A percentile compares a stretch with the other conserved stretches of the same genome.
phyloP scores from a whole-genome alignment of 1,139 yeast species.

The Protomyces inouyei region DNA sequence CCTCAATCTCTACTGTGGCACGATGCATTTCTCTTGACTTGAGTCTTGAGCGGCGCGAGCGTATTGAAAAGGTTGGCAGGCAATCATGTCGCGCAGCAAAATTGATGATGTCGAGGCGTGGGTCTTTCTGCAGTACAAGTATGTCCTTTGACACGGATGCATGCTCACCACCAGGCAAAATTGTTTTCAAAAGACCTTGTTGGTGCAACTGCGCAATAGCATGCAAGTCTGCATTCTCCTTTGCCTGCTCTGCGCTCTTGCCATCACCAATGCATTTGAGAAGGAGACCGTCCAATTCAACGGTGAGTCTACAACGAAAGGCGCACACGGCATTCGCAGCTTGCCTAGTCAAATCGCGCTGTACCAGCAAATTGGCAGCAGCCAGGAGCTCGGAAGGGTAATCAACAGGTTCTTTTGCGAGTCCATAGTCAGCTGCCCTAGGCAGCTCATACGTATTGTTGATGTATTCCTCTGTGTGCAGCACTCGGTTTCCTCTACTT shows the following conservation, averaged over 20 bases:
- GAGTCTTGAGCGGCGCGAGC: conserved; percentile 6
- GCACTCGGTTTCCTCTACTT: neutral
- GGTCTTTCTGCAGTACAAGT: conserved; percentile 1
- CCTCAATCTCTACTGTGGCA: conserved; percentile 4
- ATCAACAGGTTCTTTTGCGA: conserved; percentile 12
- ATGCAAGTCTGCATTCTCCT: conserved; percentile 10
- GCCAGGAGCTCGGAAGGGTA: neutral
- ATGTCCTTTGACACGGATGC: neutral
- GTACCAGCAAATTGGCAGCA: neutral
- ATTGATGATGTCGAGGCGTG: conserved; percentile 16
- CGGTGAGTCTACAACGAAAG: neutral
- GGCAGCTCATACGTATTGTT: conserved; percentile 9
- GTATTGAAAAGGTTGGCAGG: conserved; percentile 17
- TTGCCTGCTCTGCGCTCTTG: conserved; percentile 3
- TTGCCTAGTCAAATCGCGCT: neutral
- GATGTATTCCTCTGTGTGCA: conserved; percentile 17
- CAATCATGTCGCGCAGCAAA: conserved; percentile 21
- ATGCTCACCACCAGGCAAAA: conserved; percentile 18
- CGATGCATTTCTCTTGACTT: neutral
- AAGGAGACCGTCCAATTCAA: conserved; percentile 4
- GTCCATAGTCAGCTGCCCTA: conserved; percentile 10
- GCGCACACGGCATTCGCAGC: neutral
- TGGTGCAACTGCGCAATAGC: conserved; percentile 11
- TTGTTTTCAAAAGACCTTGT: conserved; percentile 12
- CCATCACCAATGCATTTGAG: conserved; percentile 19